Evolutionary conservation across 257 asterid species (phyloP).

Genomic region (Galeopsis tetrahit): DNA sequence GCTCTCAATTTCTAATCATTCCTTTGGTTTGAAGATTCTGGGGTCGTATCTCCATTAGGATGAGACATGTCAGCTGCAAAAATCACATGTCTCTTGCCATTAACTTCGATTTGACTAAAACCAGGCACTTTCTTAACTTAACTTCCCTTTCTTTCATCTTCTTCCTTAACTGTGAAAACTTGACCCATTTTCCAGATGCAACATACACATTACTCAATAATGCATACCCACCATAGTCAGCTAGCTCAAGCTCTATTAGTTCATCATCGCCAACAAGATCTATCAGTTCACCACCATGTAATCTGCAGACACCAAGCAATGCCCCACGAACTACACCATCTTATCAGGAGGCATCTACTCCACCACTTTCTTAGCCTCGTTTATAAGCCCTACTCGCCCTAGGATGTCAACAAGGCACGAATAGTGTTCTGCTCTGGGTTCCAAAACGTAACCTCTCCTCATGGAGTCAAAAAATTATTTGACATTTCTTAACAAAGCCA

Average conservation of each 20-base stretch:
- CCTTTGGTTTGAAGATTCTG: too few species aligned
- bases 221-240: slow-evolving; percentile 55
- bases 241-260: slow-evolving; percentile 59
- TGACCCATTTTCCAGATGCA: slow-evolving; percentile 60
- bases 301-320: slow-evolving; percentile 59
- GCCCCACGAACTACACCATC: slow-evolving; percentile 67
- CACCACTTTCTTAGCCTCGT: slow-evolving; percentile 54
- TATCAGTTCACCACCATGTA: slow-evolving; percentile 54
- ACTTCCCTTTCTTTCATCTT: slow-evolving; percentile 62
- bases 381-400: slow-evolving; percentile 49
- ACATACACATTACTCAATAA: slow-evolving; percentile 59
- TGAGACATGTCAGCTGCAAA: slow-evolving; percentile 57
- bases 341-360: slow-evolving; percentile 57
- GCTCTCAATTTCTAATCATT: too few species aligned
- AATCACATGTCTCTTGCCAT: slow-evolving; percentile 55
- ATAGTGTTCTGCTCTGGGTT: slow-evolving; percentile 57
- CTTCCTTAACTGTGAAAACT: slow-evolving; percentile 54
- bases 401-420: slow-evolving; percentile 48
- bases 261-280: slow-evolving; percentile 49
- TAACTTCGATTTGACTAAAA: slow-evolving; percentile 59
- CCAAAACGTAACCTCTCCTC: slow-evolving; percentile 49
- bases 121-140: slow-evolving; percentile 54
- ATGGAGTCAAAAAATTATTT: slow-evolving; percentile 62
- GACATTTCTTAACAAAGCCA: slow-evolving; percentile 65
- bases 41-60: too few species aligned